Evolutionary conservation across 225 moss, liverwort and hornwort genomes (phyloP).

Genomic region (Physcomitrellopsis africana): DNA sequence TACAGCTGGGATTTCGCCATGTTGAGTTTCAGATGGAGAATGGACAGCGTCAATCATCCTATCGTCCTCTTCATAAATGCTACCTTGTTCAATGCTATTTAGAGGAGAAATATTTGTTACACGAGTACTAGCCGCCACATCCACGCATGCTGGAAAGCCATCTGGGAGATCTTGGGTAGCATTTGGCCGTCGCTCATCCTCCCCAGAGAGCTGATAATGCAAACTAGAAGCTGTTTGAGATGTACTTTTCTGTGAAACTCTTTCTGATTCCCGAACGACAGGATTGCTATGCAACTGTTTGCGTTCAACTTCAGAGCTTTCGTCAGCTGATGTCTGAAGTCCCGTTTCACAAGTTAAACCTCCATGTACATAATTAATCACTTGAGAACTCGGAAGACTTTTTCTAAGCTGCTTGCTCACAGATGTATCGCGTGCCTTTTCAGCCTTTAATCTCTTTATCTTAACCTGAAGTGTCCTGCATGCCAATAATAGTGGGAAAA

Average conservation of each 20-base stretch:
- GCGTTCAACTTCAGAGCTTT: not conserved
- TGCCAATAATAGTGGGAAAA: constrained; percentile 7
- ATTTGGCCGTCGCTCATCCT: constrained; percentile 43
- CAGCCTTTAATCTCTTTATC: constrained; percentile 69
- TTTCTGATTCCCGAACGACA: constrained; percentile 8
- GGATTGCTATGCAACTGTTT: not conserved
- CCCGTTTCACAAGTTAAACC: constrained; percentile 30
- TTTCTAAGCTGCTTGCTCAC: constrained; percentile 38
- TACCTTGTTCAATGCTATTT: constrained; percentile 1
- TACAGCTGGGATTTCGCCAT: not conserved
- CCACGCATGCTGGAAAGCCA: constrained; percentile 19
- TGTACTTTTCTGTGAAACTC: not conserved
- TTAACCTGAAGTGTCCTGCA: constrained; percentile 62
- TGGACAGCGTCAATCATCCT: not conserved
- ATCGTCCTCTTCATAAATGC: constrained; percentile 4
- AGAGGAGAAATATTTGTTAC: not conserved
- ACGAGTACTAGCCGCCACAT: constrained; percentile 5
- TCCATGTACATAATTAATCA: constrained; percentile 35
- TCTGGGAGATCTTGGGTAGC: constrained; percentile 30
- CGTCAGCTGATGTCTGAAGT: not conserved
- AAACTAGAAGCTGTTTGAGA: constrained; percentile 19
- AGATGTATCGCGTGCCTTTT: constrained; percentile 47
- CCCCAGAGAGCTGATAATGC: constrained; percentile 18
- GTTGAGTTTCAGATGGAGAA: not conserved
- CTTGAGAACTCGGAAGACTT: constrained; percentile 28